Base-by-base conservation (phyloP, 768 basidiomycete species). In the Psilocybe tampanensis region DNA sequence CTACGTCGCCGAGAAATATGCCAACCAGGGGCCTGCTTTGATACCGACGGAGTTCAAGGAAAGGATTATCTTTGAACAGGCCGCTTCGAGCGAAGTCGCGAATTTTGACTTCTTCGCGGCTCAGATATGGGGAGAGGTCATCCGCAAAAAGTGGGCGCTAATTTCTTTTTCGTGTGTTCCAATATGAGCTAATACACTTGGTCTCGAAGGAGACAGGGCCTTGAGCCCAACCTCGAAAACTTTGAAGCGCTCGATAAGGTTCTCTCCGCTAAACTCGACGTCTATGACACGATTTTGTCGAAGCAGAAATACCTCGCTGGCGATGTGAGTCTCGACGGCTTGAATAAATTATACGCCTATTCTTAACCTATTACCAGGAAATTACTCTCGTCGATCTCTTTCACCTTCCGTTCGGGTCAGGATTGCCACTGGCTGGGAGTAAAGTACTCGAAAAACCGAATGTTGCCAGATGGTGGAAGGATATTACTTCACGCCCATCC, bases 231-330 rank as follows among this genome's bases (percentile, higher is more conserved):
- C 66, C 62, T 70, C 51, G 70, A 24, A 0, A 57, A 60, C 41
- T 69, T 71, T 17, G 62, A 70, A 49, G 61, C 59, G 12, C 60
- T 64, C 19, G 62, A 70, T 9, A 44, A 51, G 3, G 63, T 62
- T 2, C 69, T 84, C 17, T 70, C 74, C 33, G 69, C 58, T 0
- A 81, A 75, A 59, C 73, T 88, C 19, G 76, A 79, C 26, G 83
- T 68, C 1, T 88, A 87, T 66, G 85, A 88, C 24, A 54, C 60
- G 12, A 82, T 88, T 53, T 73, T 89, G 24, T 66, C 74, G 22
- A 86, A 83, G 66, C 78, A 81, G 56, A 78, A 76, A 60, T 86
- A 83, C 66, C 64, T 87, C 33, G 82, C 78, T 15, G 85, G 85
- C 0, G 73, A 86, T 63, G 83, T 76, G 39, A 53, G 73, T 64